Base-by-base conservation (phyloP, 2,329 filamentous ascomycete genomes). In the Colletotrichum horii region DNA sequence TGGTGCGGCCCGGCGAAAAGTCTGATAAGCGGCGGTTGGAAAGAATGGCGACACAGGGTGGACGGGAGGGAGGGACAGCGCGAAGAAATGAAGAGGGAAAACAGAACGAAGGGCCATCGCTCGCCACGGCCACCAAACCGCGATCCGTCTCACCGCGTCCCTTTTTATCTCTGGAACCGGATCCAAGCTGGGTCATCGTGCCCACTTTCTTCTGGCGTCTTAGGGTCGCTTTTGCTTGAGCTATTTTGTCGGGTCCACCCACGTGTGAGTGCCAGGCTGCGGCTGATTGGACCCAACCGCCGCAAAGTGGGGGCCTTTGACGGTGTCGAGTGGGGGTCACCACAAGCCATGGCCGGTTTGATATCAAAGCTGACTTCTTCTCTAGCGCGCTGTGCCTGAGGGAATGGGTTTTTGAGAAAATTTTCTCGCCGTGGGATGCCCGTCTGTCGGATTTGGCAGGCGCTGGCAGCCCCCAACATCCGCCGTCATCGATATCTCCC, bases 191-290 rank as follows among this genome's bases (percentile, higher is more conserved):
- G 64, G 48, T 65, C 48, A 26, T 74, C 28, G 58, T 69, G 70
- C 73, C 74, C 70, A 76, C 74, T 76, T 75, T 52, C 55, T 58
- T 68, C 48, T 76, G 30, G 43, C 24, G 43, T 48, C 16, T 60
- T 60, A n/a, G 32, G 62, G 38, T 58, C 14, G 19, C 34, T 74
- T 70, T 69, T 68, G 11, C 43, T 15, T 66, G 71, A 70, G 61
- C 60, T 61, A 67, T 75, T 71, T 71, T 76, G 71, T 71, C 61
- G 72, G 77, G 62, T 67, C 77, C 77, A 78, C 77, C 77, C 77
- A 77, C 77, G 77, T 78, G 75, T 66, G 72, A 77, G 72, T 38
- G 66, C 69, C 36, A 22, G 60, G 26, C 75, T 62, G 36, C 68
- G 70, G 38, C 66, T 77, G 75, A 78, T 78, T 78, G 77, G 77